Evolutionary conservation across 2,329 filamentous ascomycete species (phyloP), one percentile per base, ranked within the genome.

Genomic region (Thyridium curvatum): DNA sequence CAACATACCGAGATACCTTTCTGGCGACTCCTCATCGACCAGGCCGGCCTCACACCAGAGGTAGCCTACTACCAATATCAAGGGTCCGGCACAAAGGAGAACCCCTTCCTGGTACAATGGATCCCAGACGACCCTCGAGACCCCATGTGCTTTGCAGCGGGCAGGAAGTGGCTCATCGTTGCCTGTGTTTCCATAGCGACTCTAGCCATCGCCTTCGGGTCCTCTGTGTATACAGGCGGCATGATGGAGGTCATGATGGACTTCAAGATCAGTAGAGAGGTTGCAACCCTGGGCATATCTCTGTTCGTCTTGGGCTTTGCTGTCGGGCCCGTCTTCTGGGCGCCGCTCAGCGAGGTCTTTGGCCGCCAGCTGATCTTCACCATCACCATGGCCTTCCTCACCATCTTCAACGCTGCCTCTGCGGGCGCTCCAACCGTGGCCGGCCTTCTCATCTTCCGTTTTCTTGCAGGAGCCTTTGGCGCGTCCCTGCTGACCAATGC

Each of bases 71-170:
- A 26, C 21, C 6, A 26, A 10, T 26, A 26, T 10, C 21, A 26
- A 26, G 21, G 21, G 10, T 26, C 21, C 21, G 21, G 21, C 17
- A 26, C 16, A 6, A 21, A 5, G 16, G 32, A 18, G 4, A 71
- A 77, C 39, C 74, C 74, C 1, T 79, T 66, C 45, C 55, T 62
- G 4, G 72, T 78, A 32, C 60, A 62, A 38, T 79, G 66, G 61
- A 69, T 76, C 16, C 30, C 33, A 3, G 51, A 73, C 38, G 75
- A 79, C 47, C 69, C 71, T 12, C 59, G 69, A 32, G 75, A 79
- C 47, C 74, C 74, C 0, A 67, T 74, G 62, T 55, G 60, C 18
- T 74, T 69, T 46, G 55, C 60, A n/a, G 42, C 50, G 3, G 17
- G 43, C 4, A 65, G 62, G 49, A 76, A 75, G 58, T 79, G 73